Evolutionary conservation across 805 yeast species (phyloP), one percentile per base, ranked within the genome.

Genomic region (Candida vartiovaarae): DNA sequence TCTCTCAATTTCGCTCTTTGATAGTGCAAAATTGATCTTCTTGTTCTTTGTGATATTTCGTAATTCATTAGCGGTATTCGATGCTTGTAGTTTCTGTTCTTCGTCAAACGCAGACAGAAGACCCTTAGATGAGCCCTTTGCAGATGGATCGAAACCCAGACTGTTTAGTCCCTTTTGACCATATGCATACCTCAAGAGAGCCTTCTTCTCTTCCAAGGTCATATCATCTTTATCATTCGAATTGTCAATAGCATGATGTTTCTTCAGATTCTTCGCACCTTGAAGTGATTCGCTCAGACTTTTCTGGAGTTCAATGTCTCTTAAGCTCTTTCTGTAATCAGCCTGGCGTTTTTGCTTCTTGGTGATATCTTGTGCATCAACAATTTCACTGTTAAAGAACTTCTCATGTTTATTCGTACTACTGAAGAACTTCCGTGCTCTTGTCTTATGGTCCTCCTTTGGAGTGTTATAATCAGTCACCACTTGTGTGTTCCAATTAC

Each of bases 131-230:
- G 43, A 40, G 34, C 61, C 38, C 28, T 46, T 50, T 6, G 55
- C 43, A 11, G 76, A 71, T 3, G 82, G 82, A 56, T 76, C 80
- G 51, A 71, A 76, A 2, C 82, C 83, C 35, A 76, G 57, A 11
- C 61, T 59, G 20, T 62, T 60, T 15, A 76, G 54, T 32, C 70
- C 60, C 3, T 65, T 60, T 37, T 64, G 57, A n/a, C 66, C 64
- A 48, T 72, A 65, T 4, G 75, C 72, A 15, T 63, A 60, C 45
- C 61, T 61, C 5, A 67, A 51, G 10, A 65, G 49, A 4, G 51
- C 54, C 37, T 55, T 56, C 36, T 61, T 50, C 23, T 59, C 57
- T 34, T 51, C 57, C 43, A 41, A 47, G 48, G 45, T 41, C 56
- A 35, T 56, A 35, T 35, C 60, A 54, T 34, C 52, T 47, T 38